Evolutionary conservation across 1,284 basidiomycete species (phyloP), one percentile per base, ranked within the genome.

Genomic region (Fomitiporia mediterranea): DNA sequence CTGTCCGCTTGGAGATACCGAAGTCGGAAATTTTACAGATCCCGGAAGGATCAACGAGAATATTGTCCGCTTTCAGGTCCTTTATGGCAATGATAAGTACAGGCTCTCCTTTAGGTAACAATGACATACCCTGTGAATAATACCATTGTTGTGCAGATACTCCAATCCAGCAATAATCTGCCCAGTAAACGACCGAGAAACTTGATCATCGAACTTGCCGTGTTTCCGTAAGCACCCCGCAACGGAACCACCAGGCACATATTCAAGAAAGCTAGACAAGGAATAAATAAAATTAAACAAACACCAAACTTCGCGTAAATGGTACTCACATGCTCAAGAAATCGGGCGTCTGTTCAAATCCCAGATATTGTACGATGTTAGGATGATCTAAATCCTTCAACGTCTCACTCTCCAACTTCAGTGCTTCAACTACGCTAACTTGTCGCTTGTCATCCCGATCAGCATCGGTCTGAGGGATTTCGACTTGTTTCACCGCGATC

Each of bases 401-500:
- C 2, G 94, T 91, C 70, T 96, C 91, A 67, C 95, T 97, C 74
- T 99, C 97, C 61, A 89, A 82, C 70, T 94, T 92, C 60, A 99
- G 75, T 0, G 95, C 94, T 61, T 95, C 89, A 53, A 99, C 91
- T 58, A 96, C 87, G 37, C 82, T 83, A 53, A 84, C 77, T 67
- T 98, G 95, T 13, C 94, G 82, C 23, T 82, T 79, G 67, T 98
- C 94, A 64, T 86, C 87, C 67, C 88, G 89, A 73, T 99, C 96
- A 64, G 87, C 90, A 11, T 86, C 84, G 0, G 94, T 96, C 50
- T 85, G 84, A 1, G 96, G 95, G 57, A 96, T 80, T 70, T 98
- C 96, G 49, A 99, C 97, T 72, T 99, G 97, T 73, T 99, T 99
- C 63, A 99, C 97, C 5, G 97, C 97, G 64, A 99, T 95, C 91